Evolutionary conservation across 2,329 filamentous ascomycete species (phyloP).

Genomic region (Elsinoe batatas): DNA sequence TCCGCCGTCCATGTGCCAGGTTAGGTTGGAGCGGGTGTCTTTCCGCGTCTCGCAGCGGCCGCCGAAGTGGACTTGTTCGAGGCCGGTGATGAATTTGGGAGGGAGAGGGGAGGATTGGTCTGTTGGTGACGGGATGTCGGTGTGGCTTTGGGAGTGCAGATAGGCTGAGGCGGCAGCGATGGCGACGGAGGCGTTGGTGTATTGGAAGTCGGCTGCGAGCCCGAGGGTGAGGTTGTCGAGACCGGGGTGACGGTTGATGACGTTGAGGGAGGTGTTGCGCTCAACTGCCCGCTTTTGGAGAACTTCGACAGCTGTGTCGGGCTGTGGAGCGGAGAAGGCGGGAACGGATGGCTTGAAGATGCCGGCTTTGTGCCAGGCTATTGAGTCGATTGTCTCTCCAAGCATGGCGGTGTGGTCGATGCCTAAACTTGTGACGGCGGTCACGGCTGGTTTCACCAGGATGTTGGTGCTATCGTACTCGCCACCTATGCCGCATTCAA

Average conservation of each 20-base stretch:
- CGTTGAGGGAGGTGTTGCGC: constrained; percentile 37
- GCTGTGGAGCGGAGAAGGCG: constrained; percentile 54
- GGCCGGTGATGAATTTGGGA: constrained; percentile 49
- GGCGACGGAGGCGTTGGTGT: constrained; percentile 52
- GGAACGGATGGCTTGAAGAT: constrained; percentile 63
- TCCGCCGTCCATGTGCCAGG: constrained; percentile 79
- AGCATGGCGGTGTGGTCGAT: constrained; percentile 79
- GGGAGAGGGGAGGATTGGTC: constrained; percentile 42
- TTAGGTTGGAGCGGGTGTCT: constrained; percentile 43
- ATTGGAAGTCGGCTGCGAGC: constrained; percentile 53
- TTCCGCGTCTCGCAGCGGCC: constrained; percentile 66
- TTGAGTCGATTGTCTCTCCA: constrained; percentile 67
- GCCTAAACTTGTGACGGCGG: constrained; percentile 69
- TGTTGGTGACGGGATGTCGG: constrained; percentile 32
- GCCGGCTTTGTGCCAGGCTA: constrained; percentile 87
- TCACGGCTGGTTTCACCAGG: constrained; percentile 57
- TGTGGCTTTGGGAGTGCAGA: constrained; percentile 37
- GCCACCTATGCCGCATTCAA: constrained; percentile 91
- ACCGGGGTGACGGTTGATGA: constrained; percentile 41
- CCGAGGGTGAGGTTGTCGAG: constrained; percentile 44
- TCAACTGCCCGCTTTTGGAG: constrained; percentile 46
- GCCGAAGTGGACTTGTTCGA: constrained; percentile 58
- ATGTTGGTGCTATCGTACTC: constrained; percentile 92
- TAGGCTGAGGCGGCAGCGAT: constrained; percentile 51
- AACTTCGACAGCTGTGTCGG: constrained; percentile 44